These are phyloP conservation scores for Vitellaria paradoxa DNA, from an alignment of 179 eudicot species.

Conservation along the genomic window DNA sequence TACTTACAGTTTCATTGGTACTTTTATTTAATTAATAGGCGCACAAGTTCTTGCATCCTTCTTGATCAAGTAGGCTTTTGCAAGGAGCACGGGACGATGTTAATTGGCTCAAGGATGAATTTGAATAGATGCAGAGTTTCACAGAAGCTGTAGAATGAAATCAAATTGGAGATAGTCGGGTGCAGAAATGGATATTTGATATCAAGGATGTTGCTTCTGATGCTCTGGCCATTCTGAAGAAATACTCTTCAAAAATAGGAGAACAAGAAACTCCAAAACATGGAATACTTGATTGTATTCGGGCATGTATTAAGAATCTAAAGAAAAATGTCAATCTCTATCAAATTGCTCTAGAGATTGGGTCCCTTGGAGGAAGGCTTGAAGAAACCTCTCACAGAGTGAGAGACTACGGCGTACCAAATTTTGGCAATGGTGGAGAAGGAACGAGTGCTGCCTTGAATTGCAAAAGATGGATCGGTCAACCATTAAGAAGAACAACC, in stretches of 20 bases:
- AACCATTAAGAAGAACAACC: neutral
- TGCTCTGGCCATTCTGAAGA: neutral
- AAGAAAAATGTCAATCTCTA: too few relatives aligned
- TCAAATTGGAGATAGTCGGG: neutral
- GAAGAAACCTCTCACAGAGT: neutral
- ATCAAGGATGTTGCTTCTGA: neutral
- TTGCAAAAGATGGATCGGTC: too few relatives aligned
- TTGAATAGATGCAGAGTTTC: neutral
- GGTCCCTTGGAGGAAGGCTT: too few relatives aligned
- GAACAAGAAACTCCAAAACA: neutral
- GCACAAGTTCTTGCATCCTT: too few relatives aligned
- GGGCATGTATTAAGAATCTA: too few relatives aligned
- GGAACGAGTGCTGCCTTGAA: neutral
- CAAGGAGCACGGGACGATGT: neutral
- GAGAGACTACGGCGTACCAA: neutral
- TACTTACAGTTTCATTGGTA: too few relatives aligned
- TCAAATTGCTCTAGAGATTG: too few relatives aligned
- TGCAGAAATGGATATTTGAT: neutral
- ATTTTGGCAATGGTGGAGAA: neutral
- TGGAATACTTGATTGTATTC: neutral
- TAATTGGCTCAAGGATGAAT: neutral
- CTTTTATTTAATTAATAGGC: too few relatives aligned
- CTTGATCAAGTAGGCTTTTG: neutral
- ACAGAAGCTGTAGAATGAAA: neutral
- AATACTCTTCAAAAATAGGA: too few relatives aligned